Percentiles rank a stretch among this genome's conserved stretches.
Evolutionary conservation across 345 rosid species (phyloP).

Genomic region (Populus deltoides): DNA sequence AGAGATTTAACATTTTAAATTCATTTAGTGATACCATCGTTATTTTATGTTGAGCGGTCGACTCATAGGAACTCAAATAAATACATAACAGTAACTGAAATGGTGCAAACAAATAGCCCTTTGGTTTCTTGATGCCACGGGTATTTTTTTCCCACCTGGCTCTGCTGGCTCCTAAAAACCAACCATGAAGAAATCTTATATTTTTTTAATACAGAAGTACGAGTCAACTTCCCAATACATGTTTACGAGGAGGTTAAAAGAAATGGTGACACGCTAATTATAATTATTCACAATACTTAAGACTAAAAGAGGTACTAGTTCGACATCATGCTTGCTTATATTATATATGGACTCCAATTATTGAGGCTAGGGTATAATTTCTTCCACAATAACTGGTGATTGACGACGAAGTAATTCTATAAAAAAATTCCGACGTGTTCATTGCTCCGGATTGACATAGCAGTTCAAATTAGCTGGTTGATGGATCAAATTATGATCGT

Average conservation of each 20-base stretch:
- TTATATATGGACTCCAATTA: neutral
- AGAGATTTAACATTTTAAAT: neutral
- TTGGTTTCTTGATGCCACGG: neutral
- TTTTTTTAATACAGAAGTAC: neutral
- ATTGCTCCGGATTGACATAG: neutral
- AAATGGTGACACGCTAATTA: neutral
- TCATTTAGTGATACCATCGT: neutral
- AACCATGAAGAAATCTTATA: constrained; percentile 1
- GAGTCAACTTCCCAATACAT: constrained; percentile 11
- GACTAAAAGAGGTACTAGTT: neutral
- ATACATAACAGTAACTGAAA: neutral
- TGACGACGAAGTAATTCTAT: neutral
- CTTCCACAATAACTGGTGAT: neutral
- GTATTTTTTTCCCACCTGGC: neutral
- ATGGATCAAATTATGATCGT: neutral
- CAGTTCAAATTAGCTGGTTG: neutral
- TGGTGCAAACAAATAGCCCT: neutral
- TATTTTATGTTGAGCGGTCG: neutral
- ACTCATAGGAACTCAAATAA: neutral
- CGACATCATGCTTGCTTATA: constrained; percentile 1
- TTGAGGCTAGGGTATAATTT: neutral
- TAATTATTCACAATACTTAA: too few species aligned
- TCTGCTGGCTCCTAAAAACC: neutral
- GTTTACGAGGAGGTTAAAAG: neutral
- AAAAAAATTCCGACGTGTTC: neutral